phyloP scores from a whole-genome alignment of 768 basidiomycete species.

The Mycena rebaudengoi region DNA sequence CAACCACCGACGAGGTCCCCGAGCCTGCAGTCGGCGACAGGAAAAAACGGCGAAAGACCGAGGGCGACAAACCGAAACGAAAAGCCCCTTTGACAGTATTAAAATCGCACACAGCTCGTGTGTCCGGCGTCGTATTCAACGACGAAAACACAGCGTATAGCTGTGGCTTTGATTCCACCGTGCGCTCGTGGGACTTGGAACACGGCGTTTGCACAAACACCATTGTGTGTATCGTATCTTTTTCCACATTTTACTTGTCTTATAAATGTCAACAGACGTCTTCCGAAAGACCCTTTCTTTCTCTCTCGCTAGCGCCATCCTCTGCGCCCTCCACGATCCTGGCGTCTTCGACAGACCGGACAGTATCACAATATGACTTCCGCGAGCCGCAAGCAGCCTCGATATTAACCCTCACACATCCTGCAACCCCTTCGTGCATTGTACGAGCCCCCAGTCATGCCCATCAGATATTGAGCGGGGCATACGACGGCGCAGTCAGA shows the following conservation, averaged over 20 bases:
- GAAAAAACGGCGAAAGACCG: constrained; percentile 73
- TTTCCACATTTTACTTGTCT: background rate
- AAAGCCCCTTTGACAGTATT: constrained; percentile 80
- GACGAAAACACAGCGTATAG: constrained; percentile 62
- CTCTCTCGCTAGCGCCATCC: constrained; percentile 55
- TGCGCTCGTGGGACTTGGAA: constrained; percentile 88
- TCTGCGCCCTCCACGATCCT: constrained; percentile 37
- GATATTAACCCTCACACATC: constrained; percentile 62
- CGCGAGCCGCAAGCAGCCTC: constrained; percentile 51
- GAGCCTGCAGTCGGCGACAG: constrained; percentile 44
- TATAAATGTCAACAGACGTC: constrained; percentile 62
- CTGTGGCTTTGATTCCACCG: constrained; percentile 90
- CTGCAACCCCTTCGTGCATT: constrained; percentile 76
- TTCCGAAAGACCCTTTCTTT: constrained; percentile 79
- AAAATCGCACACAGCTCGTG: constrained; percentile 83
- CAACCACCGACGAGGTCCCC: constrained; percentile 69
- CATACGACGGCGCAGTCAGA: constrained; percentile 80
- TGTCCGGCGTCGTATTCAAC: constrained; percentile 77
- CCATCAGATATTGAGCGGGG: constrained; percentile 73
- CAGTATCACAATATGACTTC: constrained; percentile 74
- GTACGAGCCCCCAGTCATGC: constrained; percentile 35
- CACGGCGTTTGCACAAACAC: constrained; percentile 75
- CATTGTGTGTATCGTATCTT: constrained; percentile 57
- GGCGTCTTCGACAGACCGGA: constrained; percentile 79
- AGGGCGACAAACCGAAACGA: constrained; percentile 52